A percentile compares a stretch with the other conserved stretches of the same genome.
Conservation (phyloP, 495 filamentous ascomycete species). For the Aspergillus panamensis region DNA sequence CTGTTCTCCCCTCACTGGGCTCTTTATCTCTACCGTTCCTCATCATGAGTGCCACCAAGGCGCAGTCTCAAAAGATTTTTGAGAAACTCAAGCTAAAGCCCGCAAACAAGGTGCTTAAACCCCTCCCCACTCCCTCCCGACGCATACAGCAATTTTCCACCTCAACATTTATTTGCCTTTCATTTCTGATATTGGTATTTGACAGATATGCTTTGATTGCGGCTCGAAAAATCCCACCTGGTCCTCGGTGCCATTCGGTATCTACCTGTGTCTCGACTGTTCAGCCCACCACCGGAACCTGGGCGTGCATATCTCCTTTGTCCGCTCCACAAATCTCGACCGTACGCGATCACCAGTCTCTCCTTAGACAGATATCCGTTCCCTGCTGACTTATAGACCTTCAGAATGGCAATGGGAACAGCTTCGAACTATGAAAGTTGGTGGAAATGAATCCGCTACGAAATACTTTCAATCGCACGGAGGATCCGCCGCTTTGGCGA, state of each 20-base stretch:
- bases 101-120: constrained; percentile 77
- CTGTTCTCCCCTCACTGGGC: constrained; percentile 3
- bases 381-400: constrained; percentile 20
- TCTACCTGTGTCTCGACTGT: constrained; percentile 97
- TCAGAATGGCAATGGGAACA: constrained; percentile 99
- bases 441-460: constrained; percentile 95
- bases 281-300: constrained; percentile 88
- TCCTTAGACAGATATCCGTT: background rate
- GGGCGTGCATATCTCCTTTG: constrained; percentile 95
- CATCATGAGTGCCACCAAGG: constrained; percentile 86
- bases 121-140: constrained; percentile 23
- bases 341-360: constrained; percentile 58
- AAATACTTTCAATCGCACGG: constrained; percentile 97
- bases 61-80: constrained; percentile 94
- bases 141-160: constrained; percentile 18
- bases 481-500: constrained; percentile 85
- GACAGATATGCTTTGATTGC: constrained; percentile 94
- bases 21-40: background rate
- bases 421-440: constrained; percentile 95
- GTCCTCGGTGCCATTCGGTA: constrained; percentile 95
- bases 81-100: constrained; percentile 92
- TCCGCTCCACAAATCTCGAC: constrained; percentile 95
- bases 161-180: constrained; percentile 5
- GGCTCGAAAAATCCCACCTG: constrained; percentile 95
- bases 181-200: background rate